A percentile compares a stretch with the other conserved stretches of the same genome.
Evolutionary conservation across 2,329 filamentous ascomycete genomes (phyloP).

Genomic region (Mycocentrospora acerina): DNA sequence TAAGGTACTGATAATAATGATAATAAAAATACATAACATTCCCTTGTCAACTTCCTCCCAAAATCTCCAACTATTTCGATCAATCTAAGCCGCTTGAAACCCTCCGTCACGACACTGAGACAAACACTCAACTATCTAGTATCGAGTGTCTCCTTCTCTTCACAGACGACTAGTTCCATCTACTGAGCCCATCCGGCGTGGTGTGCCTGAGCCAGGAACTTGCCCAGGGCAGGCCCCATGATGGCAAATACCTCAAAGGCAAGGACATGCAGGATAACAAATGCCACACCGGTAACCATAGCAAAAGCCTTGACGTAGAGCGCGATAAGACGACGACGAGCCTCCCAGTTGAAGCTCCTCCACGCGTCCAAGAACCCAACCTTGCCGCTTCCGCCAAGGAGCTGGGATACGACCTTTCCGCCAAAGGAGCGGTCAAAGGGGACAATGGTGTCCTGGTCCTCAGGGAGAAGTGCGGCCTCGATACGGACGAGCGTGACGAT

Average conservation of each 20-base stretch:
- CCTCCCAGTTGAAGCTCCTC: conserved; percentile 71
- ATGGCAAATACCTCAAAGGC: conserved; percentile 56
- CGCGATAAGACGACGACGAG: conserved; percentile 72
- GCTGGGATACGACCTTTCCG: conserved; percentile 72
- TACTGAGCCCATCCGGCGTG: conserved; percentile 11
- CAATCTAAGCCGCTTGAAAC: no score
- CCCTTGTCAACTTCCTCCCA: no score
- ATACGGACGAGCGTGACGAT: conserved; percentile 77
- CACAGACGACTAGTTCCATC: background rate
- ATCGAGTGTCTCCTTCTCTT: no score
- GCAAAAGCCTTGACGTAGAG: conserved; percentile 71
- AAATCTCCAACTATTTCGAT: no score
- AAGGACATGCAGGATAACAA: conserved; percentile 54
- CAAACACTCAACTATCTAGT: no score
- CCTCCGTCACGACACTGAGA: no score
- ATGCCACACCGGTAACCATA: conserved; percentile 51
- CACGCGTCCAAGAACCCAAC: conserved; percentile 75
- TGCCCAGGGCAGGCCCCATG: conserved; percentile 38
- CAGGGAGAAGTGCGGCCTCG: conserved; percentile 81
- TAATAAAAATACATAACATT: no score
- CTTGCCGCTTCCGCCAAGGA: conserved; percentile 71
- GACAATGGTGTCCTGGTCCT: conserved; percentile 79
- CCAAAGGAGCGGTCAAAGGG: conserved; percentile 87
- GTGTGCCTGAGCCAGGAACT: conserved; percentile 21
- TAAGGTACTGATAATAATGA: no score